These are phyloP conservation scores for Smittium culicis DNA, from an alignment of 371 early-diverging fungal species.

Conservation along the genomic window DNA sequence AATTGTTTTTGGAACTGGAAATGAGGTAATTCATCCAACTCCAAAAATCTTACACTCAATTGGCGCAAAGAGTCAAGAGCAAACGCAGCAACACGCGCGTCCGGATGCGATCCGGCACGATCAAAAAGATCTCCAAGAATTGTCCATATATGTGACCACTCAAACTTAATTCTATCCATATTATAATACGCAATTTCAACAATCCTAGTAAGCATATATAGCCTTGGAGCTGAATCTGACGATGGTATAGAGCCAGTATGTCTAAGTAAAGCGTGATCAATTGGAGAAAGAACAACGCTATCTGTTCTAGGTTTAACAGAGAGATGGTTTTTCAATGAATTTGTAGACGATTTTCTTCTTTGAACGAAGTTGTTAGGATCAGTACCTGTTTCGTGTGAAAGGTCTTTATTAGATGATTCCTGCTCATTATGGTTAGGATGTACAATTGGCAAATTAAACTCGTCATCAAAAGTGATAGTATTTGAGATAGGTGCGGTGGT, in stretches of 20 bases:
- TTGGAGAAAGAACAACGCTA: background rate
- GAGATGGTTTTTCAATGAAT: background rate
- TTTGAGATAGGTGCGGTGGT: background rate
- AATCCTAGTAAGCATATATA: conserved; percentile 81
- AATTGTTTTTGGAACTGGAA: conserved; percentile 95
- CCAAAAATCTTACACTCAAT: conserved; percentile 87
- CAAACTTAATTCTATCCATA: conserved; percentile 91
- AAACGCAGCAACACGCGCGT: conserved; percentile 76
- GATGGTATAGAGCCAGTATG: conserved; percentile 20
- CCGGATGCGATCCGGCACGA: conserved; percentile 76
- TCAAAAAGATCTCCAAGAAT: conserved; percentile 83
- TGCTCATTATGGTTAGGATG: background rate
- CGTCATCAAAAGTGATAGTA: background rate
- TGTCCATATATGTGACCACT: conserved; percentile 91
- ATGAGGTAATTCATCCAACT: conserved; percentile 81
- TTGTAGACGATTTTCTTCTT: background rate
- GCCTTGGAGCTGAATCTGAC: conserved; percentile 35
- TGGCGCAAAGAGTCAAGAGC: conserved; percentile 85
- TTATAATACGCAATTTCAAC: conserved; percentile 93
- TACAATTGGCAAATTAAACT: background rate
- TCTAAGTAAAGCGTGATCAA: background rate
- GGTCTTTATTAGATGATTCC: background rate
- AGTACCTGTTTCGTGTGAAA: too few species aligned
- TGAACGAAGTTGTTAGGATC: too few species aligned
- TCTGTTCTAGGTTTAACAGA: background rate